Evolutionary conservation across 768 basidiomycete species (phyloP).

Genomic region (Agrocybe chaxingu): DNA sequence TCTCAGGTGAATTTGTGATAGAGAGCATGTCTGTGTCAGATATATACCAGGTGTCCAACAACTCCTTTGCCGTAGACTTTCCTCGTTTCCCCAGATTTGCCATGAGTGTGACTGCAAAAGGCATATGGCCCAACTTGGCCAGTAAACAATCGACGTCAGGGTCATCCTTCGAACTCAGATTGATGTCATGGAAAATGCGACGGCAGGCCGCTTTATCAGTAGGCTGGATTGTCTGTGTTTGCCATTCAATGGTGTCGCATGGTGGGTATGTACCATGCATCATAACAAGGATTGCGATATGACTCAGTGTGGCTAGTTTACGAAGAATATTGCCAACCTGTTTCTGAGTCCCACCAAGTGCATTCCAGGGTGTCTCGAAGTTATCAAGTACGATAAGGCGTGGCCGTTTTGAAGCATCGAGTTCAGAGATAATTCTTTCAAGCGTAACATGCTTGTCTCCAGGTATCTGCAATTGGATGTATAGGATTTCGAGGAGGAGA

Average conservation of each 20-base stretch:
- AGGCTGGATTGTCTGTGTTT: conserved; percentile 10
- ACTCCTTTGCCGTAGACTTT: conserved; percentile 7
- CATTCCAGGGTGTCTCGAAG: conserved; percentile 38
- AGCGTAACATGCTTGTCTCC: conserved; percentile 16
- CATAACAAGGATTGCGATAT: conserved; percentile 29
- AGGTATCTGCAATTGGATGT: conserved; percentile 18
- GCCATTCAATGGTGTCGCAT: conserved; percentile 24
- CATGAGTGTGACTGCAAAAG: conserved; percentile 31
- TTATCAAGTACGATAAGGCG: conserved; percentile 34
- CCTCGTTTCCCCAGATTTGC: conserved; percentile 18
- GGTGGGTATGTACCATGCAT: conserved; percentile 28
- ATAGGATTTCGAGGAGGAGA: conserved; percentile 23
- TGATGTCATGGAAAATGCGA: conserved; percentile 17
- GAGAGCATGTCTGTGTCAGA: conserved; percentile 10
- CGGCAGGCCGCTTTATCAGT: conserved; percentile 17
- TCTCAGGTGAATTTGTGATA: conserved; percentile 2
- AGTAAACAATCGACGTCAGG: conserved; percentile 20
- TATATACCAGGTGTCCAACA: conserved; percentile 11
- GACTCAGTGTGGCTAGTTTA: conserved; percentile 19
- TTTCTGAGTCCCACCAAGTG: conserved; percentile 11
- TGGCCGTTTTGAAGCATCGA: conserved; percentile 16
- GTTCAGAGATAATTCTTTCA: conserved; percentile 18
- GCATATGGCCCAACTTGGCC: conserved; percentile 23
- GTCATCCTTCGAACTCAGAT: conserved; percentile 15
- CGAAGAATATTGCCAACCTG: conserved; percentile 22